Percentiles rank a stretch among this genome's conserved stretches.
Evolutionary conservation across 176 grass and related monocot species (phyloP).

Genomic region (Lolium multiflorum): DNA sequence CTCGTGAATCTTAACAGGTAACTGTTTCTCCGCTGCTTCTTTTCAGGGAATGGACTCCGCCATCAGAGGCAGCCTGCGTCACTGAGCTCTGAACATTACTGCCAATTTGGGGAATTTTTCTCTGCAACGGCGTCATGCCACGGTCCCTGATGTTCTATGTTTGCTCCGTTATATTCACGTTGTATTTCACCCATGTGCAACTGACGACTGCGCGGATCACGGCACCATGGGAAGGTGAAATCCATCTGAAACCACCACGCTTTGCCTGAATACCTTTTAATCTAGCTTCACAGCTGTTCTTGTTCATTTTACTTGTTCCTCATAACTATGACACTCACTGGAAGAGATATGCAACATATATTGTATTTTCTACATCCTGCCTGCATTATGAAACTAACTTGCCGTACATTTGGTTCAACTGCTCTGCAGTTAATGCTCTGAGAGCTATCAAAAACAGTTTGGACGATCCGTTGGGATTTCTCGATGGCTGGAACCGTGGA

Average conservation of each 20-base stretch:
- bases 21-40: constrained; percentile 4
- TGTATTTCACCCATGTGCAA: constrained; percentile 47
- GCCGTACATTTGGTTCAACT: constrained; percentile 35
- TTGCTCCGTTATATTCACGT: constrained; percentile 35
- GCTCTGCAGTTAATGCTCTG: constrained; percentile 72
- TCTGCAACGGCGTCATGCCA: constrained; percentile 30
- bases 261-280: constrained; percentile 21
- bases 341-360: constrained; percentile 2
- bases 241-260: constrained; percentile 2
- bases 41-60: constrained; percentile 34
- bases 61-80: constrained; percentile 1
- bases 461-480: constrained; percentile 54
- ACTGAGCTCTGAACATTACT: constrained; percentile 15
- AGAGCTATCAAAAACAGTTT: constrained; percentile 65
- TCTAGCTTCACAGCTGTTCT: constrained; percentile 13
- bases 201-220: constrained; percentile 56
- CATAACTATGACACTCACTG: constrained; percentile 4
- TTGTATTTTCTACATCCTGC: not conserved
- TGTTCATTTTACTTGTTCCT: constrained; percentile 15
- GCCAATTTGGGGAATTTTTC: not conserved
- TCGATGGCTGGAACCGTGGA: constrained; percentile 73
- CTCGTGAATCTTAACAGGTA: constrained; percentile 20
- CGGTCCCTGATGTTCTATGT: not conserved
- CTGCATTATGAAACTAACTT: constrained; percentile 14
- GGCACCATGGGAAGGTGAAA: constrained; percentile 84